phyloP scores from a whole-genome alignment of 176 grass and related monocot genomes.

The Poa annua region DNA sequence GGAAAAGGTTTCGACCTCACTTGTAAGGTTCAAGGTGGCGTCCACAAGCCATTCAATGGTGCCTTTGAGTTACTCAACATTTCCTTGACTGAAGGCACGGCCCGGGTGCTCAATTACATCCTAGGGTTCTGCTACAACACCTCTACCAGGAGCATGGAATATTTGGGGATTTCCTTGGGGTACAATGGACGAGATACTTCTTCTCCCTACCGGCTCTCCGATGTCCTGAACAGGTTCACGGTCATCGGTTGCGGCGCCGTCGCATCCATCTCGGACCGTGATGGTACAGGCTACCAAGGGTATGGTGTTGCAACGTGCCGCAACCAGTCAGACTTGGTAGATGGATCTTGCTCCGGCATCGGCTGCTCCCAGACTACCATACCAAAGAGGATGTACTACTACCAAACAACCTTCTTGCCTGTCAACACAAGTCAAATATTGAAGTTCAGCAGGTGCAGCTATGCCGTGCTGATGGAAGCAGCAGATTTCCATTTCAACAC shows the following conservation, averaged over 20 bases:
- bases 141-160: background rate
- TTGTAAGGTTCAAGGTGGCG: background rate
- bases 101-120: background rate
- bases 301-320: slow-evolving; percentile 43
- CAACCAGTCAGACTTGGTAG: background rate
- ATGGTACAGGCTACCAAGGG: background rate
- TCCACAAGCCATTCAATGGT: background rate
- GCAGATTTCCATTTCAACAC: slow-evolving; percentile 1
- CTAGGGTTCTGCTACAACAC: slow-evolving; percentile 2
- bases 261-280: background rate
- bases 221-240: slow-evolving; percentile 50
- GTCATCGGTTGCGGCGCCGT: slow-evolving; percentile 49
- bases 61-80: slow-evolving; percentile 11
- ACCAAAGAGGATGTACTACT: slow-evolving; percentile 1
- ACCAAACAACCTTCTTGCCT: accelerated
- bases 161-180: accelerated
- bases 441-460: slow-evolving; percentile 3
- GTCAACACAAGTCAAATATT: slow-evolving; percentile 18
- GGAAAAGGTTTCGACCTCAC: background rate
- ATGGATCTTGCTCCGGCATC: slow-evolving; percentile 34
- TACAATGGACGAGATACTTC: background rate
- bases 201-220: slow-evolving; percentile 31
- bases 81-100: background rate
- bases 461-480: slow-evolving; percentile 20
- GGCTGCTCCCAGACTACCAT: slow-evolving; percentile 51